A percentile compares a stretch with the other conserved stretches of the same genome.
Evolutionary conservation across 169 alveolate genomes (phyloP).

Genomic region (Cryptosporidium baileyi): DNA sequence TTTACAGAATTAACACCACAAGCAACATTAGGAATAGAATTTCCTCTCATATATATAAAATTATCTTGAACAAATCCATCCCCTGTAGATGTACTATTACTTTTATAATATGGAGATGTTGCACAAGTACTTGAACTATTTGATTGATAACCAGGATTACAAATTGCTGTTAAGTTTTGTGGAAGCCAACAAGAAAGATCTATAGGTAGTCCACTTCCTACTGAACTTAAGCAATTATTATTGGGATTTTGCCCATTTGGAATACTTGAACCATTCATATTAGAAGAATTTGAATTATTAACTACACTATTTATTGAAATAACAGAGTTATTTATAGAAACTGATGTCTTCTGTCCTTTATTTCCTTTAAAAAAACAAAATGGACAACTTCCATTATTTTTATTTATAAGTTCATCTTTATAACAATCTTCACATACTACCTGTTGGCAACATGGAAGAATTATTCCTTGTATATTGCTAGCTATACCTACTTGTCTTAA

Average conservation of each 20-base stretch:
- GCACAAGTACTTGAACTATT: constrained; percentile 50
- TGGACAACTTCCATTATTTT: constrained; percentile 68
- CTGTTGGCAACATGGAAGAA: constrained; percentile 68
- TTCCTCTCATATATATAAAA: constrained; percentile 58
- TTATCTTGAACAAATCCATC: constrained; percentile 58
- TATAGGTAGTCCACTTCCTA: constrained; percentile 55
- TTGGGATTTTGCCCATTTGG: constrained; percentile 3
- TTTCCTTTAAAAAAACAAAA: constrained; percentile 65
- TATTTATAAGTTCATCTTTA: constrained; percentile 52
- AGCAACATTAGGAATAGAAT: constrained; percentile 20
- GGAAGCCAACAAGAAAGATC: constrained; percentile 68
- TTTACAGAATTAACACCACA: constrained; percentile 4
- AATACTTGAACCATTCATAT: background rate
- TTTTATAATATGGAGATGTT: constrained; percentile 62
- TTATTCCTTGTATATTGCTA: constrained; percentile 21
- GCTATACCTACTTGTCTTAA: constrained; percentile 53
- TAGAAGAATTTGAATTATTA: background rate
- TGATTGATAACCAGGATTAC: constrained; percentile 68
- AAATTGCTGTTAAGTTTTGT: constrained; percentile 64
- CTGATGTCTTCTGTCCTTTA: constrained; percentile 38
- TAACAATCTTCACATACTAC: constrained; percentile 61
- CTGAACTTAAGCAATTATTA: background rate
- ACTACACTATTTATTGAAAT: constrained; percentile 20
- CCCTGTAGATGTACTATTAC: constrained; percentile 23
- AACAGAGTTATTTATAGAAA: background rate